These are phyloP conservation scores for Aulographum hederae DNA, from an alignment of 2,329 filamentous ascomycete species.

Conservation along the genomic window DNA sequence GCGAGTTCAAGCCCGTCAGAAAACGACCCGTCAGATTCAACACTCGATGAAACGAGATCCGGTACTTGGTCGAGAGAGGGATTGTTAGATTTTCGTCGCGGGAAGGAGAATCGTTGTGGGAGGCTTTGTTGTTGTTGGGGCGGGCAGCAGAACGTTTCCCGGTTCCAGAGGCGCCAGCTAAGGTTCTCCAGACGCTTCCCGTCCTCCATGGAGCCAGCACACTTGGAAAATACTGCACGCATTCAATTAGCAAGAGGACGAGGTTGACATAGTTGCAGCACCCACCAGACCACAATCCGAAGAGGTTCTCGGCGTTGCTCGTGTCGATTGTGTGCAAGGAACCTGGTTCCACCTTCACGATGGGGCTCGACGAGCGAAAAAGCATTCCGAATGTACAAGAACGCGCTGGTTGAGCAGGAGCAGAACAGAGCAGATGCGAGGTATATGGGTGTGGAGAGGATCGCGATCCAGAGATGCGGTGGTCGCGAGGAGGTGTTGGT, in stretches of 20 bases:
- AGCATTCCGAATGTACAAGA: conserved; percentile 70
- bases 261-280: conserved; percentile 8
- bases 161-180: conserved; percentile 88
- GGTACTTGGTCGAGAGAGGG: conserved; percentile 14
- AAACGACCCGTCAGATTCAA: conserved; percentile 24
- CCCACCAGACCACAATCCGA: conserved; percentile 94
- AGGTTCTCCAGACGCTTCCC: conserved; percentile 86
- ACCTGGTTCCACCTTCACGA: conserved; percentile 79
- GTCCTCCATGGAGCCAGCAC: conserved; percentile 84
- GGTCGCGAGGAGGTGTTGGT: neutral
- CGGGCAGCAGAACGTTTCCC: conserved; percentile 80
- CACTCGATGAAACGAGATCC: conserved; percentile 24
- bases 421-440: no score
- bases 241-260: conserved; percentile 1
- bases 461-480: neutral
- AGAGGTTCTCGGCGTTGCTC: conserved; percentile 76
- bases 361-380: conserved; percentile 62
- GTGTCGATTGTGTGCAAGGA: conserved; percentile 93
- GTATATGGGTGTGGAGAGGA: neutral
- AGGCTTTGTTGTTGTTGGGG: conserved; percentile 14
- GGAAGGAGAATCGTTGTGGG: conserved; percentile 8
- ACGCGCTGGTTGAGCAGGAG: no score
- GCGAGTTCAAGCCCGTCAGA: conserved; percentile 22
- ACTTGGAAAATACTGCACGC: conserved; percentile 69
- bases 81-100: conserved; percentile 7